phyloP scores from a whole-genome alignment of 192 early-diverging fungal species.

The Podila minutissima region DNA sequence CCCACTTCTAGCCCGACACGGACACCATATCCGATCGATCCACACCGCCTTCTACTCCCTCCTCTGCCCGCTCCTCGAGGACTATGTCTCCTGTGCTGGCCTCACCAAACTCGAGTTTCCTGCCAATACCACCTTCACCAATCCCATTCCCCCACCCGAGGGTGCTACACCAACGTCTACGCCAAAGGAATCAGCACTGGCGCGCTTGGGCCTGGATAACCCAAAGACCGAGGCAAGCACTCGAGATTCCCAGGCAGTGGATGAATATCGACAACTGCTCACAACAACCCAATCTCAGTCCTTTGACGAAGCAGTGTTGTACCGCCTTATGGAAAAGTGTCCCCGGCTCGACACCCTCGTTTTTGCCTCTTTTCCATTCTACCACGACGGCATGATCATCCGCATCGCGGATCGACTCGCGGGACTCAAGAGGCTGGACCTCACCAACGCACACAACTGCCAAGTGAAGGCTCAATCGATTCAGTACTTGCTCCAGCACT shows the following conservation, averaged over 20 bases:
- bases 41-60: slow-evolving; percentile 17
- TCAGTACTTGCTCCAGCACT: slow-evolving; percentile 24
- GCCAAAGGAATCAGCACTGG: neutral
- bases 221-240: slow-evolving; percentile 1
- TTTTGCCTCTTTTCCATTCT: slow-evolving; percentile 29
- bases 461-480: slow-evolving; percentile 19
- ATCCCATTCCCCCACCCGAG: neutral
- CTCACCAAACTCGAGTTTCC: slow-evolving; percentile 21
- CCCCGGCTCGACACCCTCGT: slow-evolving; percentile 11
- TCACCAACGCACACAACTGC: slow-evolving; percentile 23
- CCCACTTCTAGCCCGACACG: slow-evolving; percentile 1
- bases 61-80: neutral
- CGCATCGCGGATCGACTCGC: slow-evolving; percentile 11
- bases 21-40: slow-evolving; percentile 13
- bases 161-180: neutral
- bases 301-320: slow-evolving; percentile 19
- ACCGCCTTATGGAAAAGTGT: slow-evolving; percentile 16
- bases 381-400: slow-evolving; percentile 21
- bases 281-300: neutral
- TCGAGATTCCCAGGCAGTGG: neutral
- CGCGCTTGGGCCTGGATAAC: neutral
- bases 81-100: neutral
- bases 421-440: slow-evolving; percentile 16
- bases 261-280: too few species aligned
- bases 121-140: slow-evolving; percentile 5